Base-by-base conservation (phyloP, 805 yeast genomes). In the Metschnikowia proteae region DNA sequence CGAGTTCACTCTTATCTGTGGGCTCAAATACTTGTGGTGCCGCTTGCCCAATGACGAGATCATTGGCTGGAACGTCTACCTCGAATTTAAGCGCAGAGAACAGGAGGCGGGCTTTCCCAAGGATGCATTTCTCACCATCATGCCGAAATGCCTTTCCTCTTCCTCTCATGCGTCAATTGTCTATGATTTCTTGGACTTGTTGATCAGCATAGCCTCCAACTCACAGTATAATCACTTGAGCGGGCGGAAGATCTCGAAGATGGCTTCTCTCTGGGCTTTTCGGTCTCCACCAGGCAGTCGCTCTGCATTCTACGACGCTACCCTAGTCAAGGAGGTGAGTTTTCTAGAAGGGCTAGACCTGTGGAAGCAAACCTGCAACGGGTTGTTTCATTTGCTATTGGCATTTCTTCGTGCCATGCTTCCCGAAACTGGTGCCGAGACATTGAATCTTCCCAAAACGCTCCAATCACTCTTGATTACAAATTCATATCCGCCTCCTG, bases 261-360 rank as follows among this genome's bases (percentile, higher is more conserved):
- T 90, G 81, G 84, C 92, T 35, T 91, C 92, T 6, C 68, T 88
- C 25, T 90, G 96, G 96, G 97, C 96, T 0, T 90, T 90, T 59
- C 60, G 54, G 40, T 56, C 56, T 45, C 64, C 56, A 51, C 43
- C 48, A 3, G 48, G 26, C n/a, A 35, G 50, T n/a, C 23, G 29
- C 17, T 64, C 67, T 36, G 59, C 73, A 9, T 71, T 71, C 40
- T 70, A 60, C 48, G 70, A 70, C 48, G 75, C 77, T 1, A 71
- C 73, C 9, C 37, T 60, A 33, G 51, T 41, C 11, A 53, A 57
- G 50, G 76, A 71, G 48, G 57, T 60, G 45, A 62, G 59, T 38
- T 87, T 86, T 62, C 76, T 78, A 33, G 83, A 85, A 52, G 96
- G 96, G 3, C 64, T 88, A 47, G 79, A 80, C 39, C 78, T 79